These are phyloP conservation scores for Fusarium dimerum DNA, from an alignment of 2,329 filamentous ascomycete genomes.

Conservation along the genomic window DNA sequence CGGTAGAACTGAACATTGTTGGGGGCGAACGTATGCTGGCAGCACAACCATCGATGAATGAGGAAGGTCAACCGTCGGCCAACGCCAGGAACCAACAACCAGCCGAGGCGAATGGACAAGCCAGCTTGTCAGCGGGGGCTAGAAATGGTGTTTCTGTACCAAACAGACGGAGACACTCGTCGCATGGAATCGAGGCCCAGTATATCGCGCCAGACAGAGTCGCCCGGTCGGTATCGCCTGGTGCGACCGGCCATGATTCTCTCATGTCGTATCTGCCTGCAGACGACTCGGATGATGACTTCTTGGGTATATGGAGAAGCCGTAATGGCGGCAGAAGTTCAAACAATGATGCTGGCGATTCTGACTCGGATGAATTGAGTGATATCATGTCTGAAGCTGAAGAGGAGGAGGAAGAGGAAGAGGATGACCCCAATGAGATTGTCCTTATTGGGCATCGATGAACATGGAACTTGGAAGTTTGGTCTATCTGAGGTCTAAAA, in stretches of 20 bases:
- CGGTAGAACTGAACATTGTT: constrained; percentile 63
- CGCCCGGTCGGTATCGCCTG: constrained; percentile 48
- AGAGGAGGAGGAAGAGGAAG: constrained; percentile 50
- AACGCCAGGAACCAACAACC: constrained; percentile 5
- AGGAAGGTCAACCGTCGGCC: constrained; percentile 18
- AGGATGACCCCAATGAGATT: constrained; percentile 54
- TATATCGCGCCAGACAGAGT: constrained; percentile 41
- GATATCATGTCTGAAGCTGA: constrained; percentile 44
- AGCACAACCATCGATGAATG: constrained; percentile 29
- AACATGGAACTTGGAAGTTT: constrained; percentile 11
- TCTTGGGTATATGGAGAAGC: constrained; percentile 58
- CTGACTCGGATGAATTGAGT: constrained; percentile 44
- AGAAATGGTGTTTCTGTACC: constrained; percentile 14
- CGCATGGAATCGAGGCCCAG: constrained; percentile 37
- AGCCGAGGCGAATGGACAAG: constrained; percentile 9
- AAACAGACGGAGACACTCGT: constrained; percentile 42
- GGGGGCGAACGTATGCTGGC: constrained; percentile 38
- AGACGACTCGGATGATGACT: constrained; percentile 55
- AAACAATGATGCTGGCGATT: constrained; percentile 50
- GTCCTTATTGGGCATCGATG: constrained; percentile 51
- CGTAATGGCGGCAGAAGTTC: constrained; percentile 48
- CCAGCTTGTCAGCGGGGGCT: constrained; percentile 11
- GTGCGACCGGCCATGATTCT: constrained; percentile 28
- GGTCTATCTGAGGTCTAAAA: constrained; percentile 7
- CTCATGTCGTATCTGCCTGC: constrained; percentile 29